Percentiles rank a stretch among this genome's conserved stretches.
Evolutionary conservation across 805 yeast genomes (phyloP).

Genomic region (Wickerhamomyces subpelliculosus): DNA sequence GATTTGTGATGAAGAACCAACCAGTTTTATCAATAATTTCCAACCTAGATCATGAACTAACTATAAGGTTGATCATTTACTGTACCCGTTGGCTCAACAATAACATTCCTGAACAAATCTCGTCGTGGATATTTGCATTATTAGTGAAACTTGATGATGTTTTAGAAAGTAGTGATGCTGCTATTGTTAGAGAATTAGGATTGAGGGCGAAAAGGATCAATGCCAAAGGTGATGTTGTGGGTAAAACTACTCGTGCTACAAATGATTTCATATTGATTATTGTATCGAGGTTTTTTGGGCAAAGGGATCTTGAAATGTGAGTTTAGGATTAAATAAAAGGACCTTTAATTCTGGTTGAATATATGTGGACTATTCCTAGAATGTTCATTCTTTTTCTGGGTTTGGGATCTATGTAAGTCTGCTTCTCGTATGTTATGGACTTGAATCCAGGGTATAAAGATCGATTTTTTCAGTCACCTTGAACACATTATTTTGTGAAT

Average conservation of each 20-base stretch:
- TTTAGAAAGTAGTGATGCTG: slow-evolving; percentile 11
- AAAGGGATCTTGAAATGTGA: slow-evolving; percentile 12
- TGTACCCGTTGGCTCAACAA: slow-evolving; percentile 16
- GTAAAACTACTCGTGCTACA: slow-evolving; percentile 5
- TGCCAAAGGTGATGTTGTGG: slow-evolving; percentile 3
- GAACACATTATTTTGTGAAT: too few species aligned
- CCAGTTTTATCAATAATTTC: slow-evolving; percentile 10
- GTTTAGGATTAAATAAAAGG: too few species aligned
- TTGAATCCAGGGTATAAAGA: too few species aligned
- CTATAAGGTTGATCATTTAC: slow-evolving; percentile 15
- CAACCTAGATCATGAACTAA: slow-evolving; percentile 14
- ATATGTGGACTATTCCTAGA: too few species aligned
- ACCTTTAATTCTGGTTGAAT: too few species aligned
- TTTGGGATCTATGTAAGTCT: too few species aligned
- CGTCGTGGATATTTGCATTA: slow-evolving; percentile 15
- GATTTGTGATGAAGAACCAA: slow-evolving; percentile 9
- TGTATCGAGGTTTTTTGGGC: slow-evolving; percentile 10
- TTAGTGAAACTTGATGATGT: slow-evolving; percentile 11
- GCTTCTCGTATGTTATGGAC: too few species aligned
- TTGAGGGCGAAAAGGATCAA: slow-evolving; percentile 9
- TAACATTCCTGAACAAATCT: slow-evolving; percentile 7
- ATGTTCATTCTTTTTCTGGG: too few species aligned
- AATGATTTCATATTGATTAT: slow-evolving; percentile 9
- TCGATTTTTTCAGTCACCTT: too few species aligned
- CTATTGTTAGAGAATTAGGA: slow-evolving; percentile 15